Evolutionary conservation across 495 filamentous ascomycete species (phyloP), one percentile per base, ranked within the genome.

Genomic region (Aspergillus bridgeri): DNA sequence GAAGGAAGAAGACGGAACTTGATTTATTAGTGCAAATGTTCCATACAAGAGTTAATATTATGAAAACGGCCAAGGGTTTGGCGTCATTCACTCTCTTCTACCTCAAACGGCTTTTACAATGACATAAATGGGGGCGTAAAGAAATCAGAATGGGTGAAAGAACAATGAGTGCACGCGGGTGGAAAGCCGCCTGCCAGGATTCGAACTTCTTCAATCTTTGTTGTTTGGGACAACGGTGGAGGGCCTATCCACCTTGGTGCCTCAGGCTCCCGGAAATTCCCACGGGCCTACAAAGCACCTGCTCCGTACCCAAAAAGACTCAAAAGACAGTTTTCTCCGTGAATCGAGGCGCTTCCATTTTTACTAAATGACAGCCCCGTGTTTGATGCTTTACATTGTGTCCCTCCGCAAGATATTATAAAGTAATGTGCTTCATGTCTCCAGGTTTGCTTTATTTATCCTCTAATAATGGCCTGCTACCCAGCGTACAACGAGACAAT

Each of bases 191-290:
- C 29, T 38, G 33, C 13, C 33, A 38, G 33, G 33, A 38, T 38
- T 9, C 33, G 33, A 11, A 38, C 9, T 6, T 2, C 29, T 38
- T 38, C 33, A 38, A 38, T 38, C 33, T 38, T 38, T 38, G 33
- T 38, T 38, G 33, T 38, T 38, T 38, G 33, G 33, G 17, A 38
- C 33, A 15, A 38, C 33, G 20, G 53, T 56, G 53, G 53, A 56
- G 53, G 33, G 45, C 29, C 53, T 56, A 56, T 22, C 46, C 48
- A 48, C 54, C 29, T 57, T 51, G 5, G 9, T 57, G 54, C 54
- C 54, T 57, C n/a, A 57, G 54, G 54, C 38, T 50, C 6, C 29
- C 3, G 49, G 11, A 15, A 43, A 1, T 38, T 19, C 15, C 20
- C 13, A 11, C 7, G 7, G 25, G 25, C 7, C 25, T 27, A 4